Evolutionary conservation across 805 yeast genomes (phyloP).

Genomic region (Jamesozyma spencerorum): DNA sequence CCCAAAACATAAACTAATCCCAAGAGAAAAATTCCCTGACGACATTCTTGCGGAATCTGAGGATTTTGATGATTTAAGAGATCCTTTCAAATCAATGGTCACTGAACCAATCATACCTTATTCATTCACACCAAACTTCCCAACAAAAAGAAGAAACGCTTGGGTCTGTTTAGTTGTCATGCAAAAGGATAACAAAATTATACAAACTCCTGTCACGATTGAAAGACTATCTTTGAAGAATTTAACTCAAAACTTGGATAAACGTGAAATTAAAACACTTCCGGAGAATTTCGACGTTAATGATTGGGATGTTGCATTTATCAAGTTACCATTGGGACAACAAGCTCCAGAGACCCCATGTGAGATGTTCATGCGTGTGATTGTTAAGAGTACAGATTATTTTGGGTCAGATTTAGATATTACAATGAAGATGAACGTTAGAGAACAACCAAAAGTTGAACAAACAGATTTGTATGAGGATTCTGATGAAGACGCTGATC

Average conservation of each 20-base stretch:
- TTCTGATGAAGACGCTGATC: conserved; percentile 35
- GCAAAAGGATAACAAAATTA: conserved; percentile 73
- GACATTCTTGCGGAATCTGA: conserved; percentile 42
- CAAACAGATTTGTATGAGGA: conserved; percentile 46
- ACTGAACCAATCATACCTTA: conserved; percentile 61
- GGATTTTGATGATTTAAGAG: conserved; percentile 54
- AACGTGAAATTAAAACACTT: conserved; percentile 20
- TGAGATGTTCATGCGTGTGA: conserved; percentile 55
- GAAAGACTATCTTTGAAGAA: conserved; percentile 24
- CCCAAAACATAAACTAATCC: conserved; percentile 52
- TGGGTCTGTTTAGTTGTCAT: conserved; percentile 65
- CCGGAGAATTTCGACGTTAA: conserved; percentile 30
- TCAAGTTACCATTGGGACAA: conserved; percentile 61
- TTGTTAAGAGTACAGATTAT: conserved; percentile 64
- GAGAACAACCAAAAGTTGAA: conserved; percentile 42
- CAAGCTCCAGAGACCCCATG: conserved; percentile 76
- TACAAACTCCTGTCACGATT: conserved; percentile 47
- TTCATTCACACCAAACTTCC: conserved; percentile 71
- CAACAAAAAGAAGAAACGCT: conserved; percentile 38
- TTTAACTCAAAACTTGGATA: conserved; percentile 23
- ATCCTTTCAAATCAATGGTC: conserved; percentile 59
- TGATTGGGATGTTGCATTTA: conserved; percentile 50
- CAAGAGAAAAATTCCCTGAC: conserved; percentile 30
- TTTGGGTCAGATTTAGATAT: conserved; percentile 75
- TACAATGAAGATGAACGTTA: conserved; percentile 62